Conservation (phyloP, 495 filamentous ascomycete genomes). For the Friedmanniomyces simplex region DNA sequence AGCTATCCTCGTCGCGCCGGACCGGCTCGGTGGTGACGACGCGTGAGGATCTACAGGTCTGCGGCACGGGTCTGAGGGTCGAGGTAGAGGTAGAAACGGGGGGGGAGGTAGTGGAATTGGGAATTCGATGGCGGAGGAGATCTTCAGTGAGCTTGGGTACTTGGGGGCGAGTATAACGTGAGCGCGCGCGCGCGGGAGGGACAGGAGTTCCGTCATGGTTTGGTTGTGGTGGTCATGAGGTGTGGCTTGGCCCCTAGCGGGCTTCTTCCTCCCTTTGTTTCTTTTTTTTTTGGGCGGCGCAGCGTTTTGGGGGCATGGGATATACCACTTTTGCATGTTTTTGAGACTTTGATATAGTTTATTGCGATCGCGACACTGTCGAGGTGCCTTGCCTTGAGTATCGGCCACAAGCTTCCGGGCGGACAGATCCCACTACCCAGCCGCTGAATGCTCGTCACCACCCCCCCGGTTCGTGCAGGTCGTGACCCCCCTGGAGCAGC, state of each 20-base stretch:
- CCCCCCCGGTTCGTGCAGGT: background rate
- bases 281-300: background rate
- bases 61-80: background rate
- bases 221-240: too few relatives aligned
- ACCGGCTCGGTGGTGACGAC: background rate
- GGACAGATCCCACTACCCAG: too few relatives aligned
- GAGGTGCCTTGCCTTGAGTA: too few relatives aligned
- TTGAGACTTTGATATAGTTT: too few relatives aligned
- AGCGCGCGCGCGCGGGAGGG: too few relatives aligned
- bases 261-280: background rate
- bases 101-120: too few relatives aligned
- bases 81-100: background rate
- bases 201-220: too few relatives aligned
- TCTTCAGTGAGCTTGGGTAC: conserved; percentile 19
- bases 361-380: too few relatives aligned
- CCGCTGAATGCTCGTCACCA: too few relatives aligned
- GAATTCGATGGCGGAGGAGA: conserved; percentile 4
- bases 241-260: too few relatives aligned
- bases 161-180: conserved; percentile 10
- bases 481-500: background rate
- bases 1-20: background rate
- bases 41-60: background rate
- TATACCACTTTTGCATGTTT: background rate
- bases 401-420: too few relatives aligned
- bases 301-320: background rate